Base-by-base conservation (phyloP, 352 stramenopile genomes). In the Paralagenidium karlingii region DNA sequence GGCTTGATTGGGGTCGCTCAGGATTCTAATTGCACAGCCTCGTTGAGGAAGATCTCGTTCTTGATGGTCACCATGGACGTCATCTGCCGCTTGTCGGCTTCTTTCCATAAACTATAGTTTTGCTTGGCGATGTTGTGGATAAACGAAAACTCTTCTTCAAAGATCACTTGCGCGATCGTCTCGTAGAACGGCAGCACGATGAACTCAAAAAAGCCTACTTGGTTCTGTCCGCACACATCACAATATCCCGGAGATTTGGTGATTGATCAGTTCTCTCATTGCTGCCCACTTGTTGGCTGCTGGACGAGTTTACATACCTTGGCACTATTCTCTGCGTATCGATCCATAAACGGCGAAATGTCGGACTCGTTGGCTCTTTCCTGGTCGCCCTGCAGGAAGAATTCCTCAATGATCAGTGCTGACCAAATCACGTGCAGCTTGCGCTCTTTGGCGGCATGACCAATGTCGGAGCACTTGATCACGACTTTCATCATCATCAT, bases 371-470 rank as follows among this genome's bases (percentile, higher is more conserved):
- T 42, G 22, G 68, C 65, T 37, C 93, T 85, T 46, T 97, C 92
- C 32, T 94, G 71, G 48, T 98, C 90, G 18, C 90, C 92, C 53
- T 97, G 92, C 33, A 79, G 55, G 50, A 96, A 97, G 46, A 97
- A 97, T 54, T 98, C 92, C 52, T 95, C 75, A 33, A 96, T 84
- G 34, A 96, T 93, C 19, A 91, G 48, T 40, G 94, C 76, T 1
- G 82, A 83, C 88, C 89, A 98, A 34, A 78, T 65, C 21, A 79
- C 74, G 40, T 87, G 71, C 5, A 96, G 48, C 30, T 70, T 67
- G 15, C 68, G 68, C 8, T 68, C 57, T 63, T 95, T 94, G 44
- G 81, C 79, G 16, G 81, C 91, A 57, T 97, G 93, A 10, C 81
- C 92, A 21, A 98, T 60, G 53, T 98, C 91, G 8, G 90, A 78